A percentile compares a stretch with the other conserved stretches of the same genome.
Conservation (phyloP, 2,329 filamentous ascomycete species). For the Periconia macrospinosa region DNA sequence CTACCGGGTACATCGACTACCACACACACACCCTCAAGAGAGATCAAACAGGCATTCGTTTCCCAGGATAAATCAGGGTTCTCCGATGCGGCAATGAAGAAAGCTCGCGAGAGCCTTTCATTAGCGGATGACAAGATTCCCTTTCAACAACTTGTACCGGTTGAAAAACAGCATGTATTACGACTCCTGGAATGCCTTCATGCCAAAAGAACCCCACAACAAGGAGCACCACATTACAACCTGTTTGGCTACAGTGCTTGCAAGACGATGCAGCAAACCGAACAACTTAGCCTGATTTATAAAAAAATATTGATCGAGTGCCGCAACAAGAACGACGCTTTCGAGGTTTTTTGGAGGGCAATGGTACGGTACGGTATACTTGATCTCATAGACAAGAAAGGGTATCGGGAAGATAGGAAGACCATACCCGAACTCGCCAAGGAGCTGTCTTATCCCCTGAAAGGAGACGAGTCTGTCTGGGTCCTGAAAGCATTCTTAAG, state of each 20-base stretch:
- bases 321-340: background rate
- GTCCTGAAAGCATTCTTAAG: conserved; percentile 20
- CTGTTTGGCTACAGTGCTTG: conserved; percentile 19
- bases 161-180: conserved; percentile 3
- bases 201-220: background rate
- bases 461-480: conserved; percentile 13
- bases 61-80: too few relatives aligned
- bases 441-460: conserved; percentile 9
- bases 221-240: conserved; percentile 7
- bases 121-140: background rate
- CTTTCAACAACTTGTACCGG: background rate
- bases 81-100: background rate
- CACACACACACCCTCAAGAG: too few relatives aligned
- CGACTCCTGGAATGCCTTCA: conserved; percentile 3
- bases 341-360: conserved; percentile 12
- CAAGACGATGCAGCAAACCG: conserved; percentile 4
- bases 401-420: background rate
- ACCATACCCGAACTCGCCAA: conserved; percentile 6
- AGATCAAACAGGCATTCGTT: too few relatives aligned
- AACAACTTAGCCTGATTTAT: conserved; percentile 12
- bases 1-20: too few relatives aligned
- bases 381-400: conserved; percentile 10
- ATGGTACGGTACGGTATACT: conserved; percentile 5
- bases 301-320: conserved; percentile 6
- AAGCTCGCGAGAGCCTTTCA: background rate